Evolutionary conservation across 1,284 basidiomycete species (phyloP).

Genomic region (Cerrena zonata): DNA sequence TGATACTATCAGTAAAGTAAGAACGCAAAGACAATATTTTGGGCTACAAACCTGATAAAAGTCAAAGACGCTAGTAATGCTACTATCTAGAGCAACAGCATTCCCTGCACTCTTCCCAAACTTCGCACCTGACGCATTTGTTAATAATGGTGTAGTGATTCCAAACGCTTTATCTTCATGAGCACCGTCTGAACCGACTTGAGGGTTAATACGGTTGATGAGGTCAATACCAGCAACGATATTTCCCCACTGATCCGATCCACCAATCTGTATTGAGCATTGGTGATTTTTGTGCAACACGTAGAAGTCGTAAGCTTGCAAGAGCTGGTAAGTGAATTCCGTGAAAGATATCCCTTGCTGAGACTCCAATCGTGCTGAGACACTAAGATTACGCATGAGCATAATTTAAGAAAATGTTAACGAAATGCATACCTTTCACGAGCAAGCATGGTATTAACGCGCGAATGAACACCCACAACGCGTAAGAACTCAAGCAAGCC

Average conservation of each 20-base stretch:
- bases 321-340: conserved; percentile 94
- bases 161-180: conserved; percentile 63
- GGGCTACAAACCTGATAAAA: conserved; percentile 75
- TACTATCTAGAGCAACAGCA: conserved; percentile 82
- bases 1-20: background rate
- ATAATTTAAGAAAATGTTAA: background rate
- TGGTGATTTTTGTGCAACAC: conserved; percentile 61
- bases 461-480: conserved; percentile 73
- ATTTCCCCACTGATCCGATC: conserved; percentile 99
- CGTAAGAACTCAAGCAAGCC: conserved; percentile 82
- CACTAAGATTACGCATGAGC: conserved; percentile 42
- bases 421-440: conserved; percentile 69
- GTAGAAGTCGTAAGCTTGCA: conserved; percentile 95
- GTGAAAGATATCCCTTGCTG: conserved; percentile 89
- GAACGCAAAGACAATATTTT: background rate
- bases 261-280: conserved; percentile 89
- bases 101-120: conserved; percentile 98
- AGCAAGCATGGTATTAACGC: conserved; percentile 86
- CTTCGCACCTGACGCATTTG: conserved; percentile 85
- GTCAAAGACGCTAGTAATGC: conserved; percentile 77
- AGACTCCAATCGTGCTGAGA: conserved; percentile 75
- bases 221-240: conserved; percentile 89
- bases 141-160: conserved; percentile 89
- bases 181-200: conserved; percentile 20
- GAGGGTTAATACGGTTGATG: conserved; percentile 51